Conservation (phyloP, 768 basidiomycete species). For the Trametes cingulata region DNA sequence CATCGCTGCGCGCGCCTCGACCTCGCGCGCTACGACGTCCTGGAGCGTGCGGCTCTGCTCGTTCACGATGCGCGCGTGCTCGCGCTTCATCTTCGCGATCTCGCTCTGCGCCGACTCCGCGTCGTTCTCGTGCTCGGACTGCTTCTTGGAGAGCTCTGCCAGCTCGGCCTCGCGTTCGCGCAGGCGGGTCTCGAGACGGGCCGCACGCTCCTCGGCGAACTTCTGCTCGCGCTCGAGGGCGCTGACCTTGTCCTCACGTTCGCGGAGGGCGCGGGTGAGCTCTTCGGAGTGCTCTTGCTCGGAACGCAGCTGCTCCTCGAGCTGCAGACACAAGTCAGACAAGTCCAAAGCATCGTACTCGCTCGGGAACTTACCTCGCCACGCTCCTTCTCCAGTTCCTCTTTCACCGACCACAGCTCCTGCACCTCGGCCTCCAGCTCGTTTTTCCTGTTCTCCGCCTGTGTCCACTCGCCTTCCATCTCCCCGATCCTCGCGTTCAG, state of each 20-base stretch:
- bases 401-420: slow-evolving; percentile 52
- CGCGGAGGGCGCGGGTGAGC: slow-evolving; percentile 50
- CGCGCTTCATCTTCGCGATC: slow-evolving; percentile 53
- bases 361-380: slow-evolving; percentile 44
- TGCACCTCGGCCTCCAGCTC: slow-evolving; percentile 60
- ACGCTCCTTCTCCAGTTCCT: slow-evolving; percentile 56
- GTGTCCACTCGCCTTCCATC: slow-evolving; percentile 58
- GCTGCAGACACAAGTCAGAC: slow-evolving; percentile 35
- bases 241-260: slow-evolving; percentile 52
- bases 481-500: slow-evolving; percentile 44
- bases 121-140: slow-evolving; percentile 52
- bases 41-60: slow-evolving; percentile 49
- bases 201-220: slow-evolving; percentile 51
- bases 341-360: not conserved
- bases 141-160: slow-evolving; percentile 45
- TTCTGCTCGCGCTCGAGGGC: slow-evolving; percentile 57
- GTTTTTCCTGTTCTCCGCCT: slow-evolving; percentile 53
- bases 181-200: slow-evolving; percentile 58
- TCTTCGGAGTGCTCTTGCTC: slow-evolving; percentile 53
- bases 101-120: slow-evolving; percentile 56
- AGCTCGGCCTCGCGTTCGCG: slow-evolving; percentile 60
- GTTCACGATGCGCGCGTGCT: slow-evolving; percentile 50
- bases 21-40: slow-evolving; percentile 48
- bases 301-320: slow-evolving; percentile 53
- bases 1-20: slow-evolving; percentile 46